phyloP scores from a whole-genome alignment of 768 basidiomycete genomes.

The Pisolithus sp. region DNA sequence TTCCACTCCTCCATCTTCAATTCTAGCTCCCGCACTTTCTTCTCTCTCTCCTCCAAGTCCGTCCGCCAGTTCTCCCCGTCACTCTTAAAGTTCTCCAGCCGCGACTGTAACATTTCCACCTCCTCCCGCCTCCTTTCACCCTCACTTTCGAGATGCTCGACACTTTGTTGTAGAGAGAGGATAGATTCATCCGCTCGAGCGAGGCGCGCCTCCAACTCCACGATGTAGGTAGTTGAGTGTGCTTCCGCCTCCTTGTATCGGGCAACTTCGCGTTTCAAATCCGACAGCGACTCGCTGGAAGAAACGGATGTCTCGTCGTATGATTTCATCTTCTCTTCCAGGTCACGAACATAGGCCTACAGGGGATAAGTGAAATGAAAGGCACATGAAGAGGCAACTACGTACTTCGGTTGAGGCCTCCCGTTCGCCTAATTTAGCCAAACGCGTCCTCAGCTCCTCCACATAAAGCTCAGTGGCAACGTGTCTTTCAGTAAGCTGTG shows the following conservation, averaged over 20 bases:
- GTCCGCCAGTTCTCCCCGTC: constrained; percentile 79
- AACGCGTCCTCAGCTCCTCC: constrained; percentile 73
- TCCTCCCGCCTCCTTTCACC: constrained; percentile 68
- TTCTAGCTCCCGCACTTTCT: constrained; percentile 69
- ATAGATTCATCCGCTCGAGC: constrained; percentile 75
- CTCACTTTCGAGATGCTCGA: constrained; percentile 75
- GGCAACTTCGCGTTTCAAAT: constrained; percentile 77
- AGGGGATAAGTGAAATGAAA: constrained; percentile 1
- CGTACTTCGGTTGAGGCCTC: constrained; percentile 88
- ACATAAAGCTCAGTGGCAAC: constrained; percentile 79
- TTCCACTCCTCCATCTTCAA: constrained; percentile 75
- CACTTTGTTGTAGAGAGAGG: constrained; percentile 55
- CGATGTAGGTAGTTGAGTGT: constrained; percentile 71
- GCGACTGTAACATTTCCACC: constrained; percentile 61
- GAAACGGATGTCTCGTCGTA: constrained; percentile 75
- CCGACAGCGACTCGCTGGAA: constrained; percentile 73
- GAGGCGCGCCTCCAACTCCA: constrained; percentile 79
- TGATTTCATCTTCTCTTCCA: constrained; percentile 85
- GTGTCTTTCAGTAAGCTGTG: constrained; percentile 60
- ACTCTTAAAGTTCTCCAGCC: constrained; percentile 59
- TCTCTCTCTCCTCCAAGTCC: constrained; percentile 82
- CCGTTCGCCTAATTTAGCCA: constrained; percentile 79
- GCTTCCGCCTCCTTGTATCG: constrained; percentile 72
- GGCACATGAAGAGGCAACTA: neutral
- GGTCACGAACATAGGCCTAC: constrained; percentile 87